These are phyloP conservation scores for Porphyrellus cyaneotinctus DNA, from an alignment of 768 basidiomycete species.

Conservation along the genomic window DNA sequence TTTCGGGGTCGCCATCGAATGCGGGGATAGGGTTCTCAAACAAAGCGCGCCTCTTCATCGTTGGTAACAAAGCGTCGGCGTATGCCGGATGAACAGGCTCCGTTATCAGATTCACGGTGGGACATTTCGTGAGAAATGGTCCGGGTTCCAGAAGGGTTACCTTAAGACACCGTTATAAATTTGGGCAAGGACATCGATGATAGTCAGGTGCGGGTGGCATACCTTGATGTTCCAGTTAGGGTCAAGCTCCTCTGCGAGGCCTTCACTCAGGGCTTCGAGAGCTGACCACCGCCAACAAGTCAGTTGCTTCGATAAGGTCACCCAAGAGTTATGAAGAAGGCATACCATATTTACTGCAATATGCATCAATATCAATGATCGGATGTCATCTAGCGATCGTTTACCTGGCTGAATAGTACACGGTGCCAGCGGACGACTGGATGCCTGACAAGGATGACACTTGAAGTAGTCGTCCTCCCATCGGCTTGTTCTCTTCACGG, in stretches of 20 bases:
- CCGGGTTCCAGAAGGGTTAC: slow-evolving; percentile 3
- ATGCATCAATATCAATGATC: neutral
- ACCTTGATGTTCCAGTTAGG: slow-evolving; percentile 25
- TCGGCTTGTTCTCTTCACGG: slow-evolving; percentile 27
- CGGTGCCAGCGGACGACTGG: slow-evolving; percentile 4
- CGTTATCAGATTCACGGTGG: neutral
- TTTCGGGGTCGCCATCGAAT: slow-evolving; percentile 14
- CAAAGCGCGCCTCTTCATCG: neutral
- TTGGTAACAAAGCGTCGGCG: slow-evolving; percentile 2
- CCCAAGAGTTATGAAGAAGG: neutral
- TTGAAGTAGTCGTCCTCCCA: slow-evolving; percentile 38
- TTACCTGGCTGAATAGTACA: slow-evolving; percentile 23
- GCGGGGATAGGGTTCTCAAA: neutral
- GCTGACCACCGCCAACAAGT: neutral
- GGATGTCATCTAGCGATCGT: neutral
- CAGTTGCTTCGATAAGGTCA: too few species aligned
- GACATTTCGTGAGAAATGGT: neutral
- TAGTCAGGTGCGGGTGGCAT: neutral
- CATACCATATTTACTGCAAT: slow-evolving; percentile 16
- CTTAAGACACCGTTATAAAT: neutral
- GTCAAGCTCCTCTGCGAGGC: slow-evolving; percentile 11
- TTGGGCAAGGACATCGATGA: neutral
- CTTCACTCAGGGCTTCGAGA: slow-evolving; percentile 16
- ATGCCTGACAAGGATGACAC: slow-evolving; percentile 25
- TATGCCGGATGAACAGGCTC: slow-evolving; percentile 15